Evolutionary conservation across 2,329 filamentous ascomycete genomes (phyloP).

Genomic region (Pyrenochaeta sp.): DNA sequence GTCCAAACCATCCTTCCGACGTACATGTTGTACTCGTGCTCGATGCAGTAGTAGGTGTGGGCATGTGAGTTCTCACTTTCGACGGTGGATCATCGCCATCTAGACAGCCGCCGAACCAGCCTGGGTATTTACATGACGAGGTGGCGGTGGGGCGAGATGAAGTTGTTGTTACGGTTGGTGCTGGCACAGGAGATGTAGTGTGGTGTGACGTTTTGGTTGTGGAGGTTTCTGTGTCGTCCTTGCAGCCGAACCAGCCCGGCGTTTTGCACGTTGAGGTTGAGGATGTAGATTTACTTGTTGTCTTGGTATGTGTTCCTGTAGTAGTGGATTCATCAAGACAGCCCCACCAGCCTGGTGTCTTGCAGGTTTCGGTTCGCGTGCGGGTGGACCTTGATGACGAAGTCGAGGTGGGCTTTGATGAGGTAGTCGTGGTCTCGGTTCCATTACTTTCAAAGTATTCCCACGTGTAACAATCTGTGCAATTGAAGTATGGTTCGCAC

Average conservation of each 20-base stretch:
- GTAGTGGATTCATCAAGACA: conserved; percentile 75
- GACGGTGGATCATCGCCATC: conserved; percentile 58
- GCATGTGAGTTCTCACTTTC: conserved; percentile 22
- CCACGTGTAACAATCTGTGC: conserved; percentile 91
- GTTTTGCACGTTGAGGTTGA: conserved; percentile 55
- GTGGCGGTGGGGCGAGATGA: conserved; percentile 42
- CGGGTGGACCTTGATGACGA: conserved; percentile 57
- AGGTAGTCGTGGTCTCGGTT: conserved; percentile 73
- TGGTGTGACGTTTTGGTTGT: conserved; percentile 34
- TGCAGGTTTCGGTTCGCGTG: conserved; percentile 83
- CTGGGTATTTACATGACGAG: conserved; percentile 54
- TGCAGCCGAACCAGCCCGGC: conserved; percentile 73
- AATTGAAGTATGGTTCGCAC: conserved; percentile 77
- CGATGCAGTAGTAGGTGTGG: conserved; percentile 25
- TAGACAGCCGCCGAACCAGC: conserved; percentile 60
- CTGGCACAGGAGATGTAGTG: conserved; percentile 34
- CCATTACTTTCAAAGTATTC: conserved; percentile 95
- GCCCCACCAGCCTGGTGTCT: conserved; percentile 94
- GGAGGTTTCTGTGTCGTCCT: conserved; percentile 57
- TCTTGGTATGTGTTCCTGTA: conserved; percentile 56
- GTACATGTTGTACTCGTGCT: conserved; percentile 29
- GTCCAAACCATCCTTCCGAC: conserved; percentile 38
- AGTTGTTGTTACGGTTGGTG: conserved; percentile 43
- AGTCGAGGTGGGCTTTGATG: conserved; percentile 61
- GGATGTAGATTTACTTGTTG: conserved; percentile 51